Base-by-base conservation (phyloP, 805 yeast genomes). In the Pichia thaimueangensis region DNA sequence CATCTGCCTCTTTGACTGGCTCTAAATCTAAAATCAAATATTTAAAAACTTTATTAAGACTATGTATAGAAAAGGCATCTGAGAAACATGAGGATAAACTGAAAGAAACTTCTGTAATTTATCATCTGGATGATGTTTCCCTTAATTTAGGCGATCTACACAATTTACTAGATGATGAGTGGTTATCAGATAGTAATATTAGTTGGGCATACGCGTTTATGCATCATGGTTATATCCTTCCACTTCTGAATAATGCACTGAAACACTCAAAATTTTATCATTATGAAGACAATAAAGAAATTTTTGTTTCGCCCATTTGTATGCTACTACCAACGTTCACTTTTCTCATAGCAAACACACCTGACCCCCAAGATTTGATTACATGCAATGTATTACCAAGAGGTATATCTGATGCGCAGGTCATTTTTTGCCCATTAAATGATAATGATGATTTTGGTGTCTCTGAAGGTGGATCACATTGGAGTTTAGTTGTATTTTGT, bases 161-260 rank as follows among this genome's bases (percentile, higher is more conserved):
- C 35, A 79, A 75, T 50, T 58, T 84, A 13, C 63, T 68, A 39
- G 78, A 80, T 16, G 83, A 74, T 28, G 82, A 81, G 54, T 84
- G 93, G 91, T 62, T 84, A 24, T 80, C 79, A 52, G 91, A 83
- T 54, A 80, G 80, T 52, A 76, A 81, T 50, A 71, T 84, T 30
- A 65, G 82, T 0, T 74, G 82, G 42, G 60, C 80, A 16, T 84
- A 70, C 57, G 87, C 81, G 54, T 69, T 70, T 45, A 55, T 77
- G n/a, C 73, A 69, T 43, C 53, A 65, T 2, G 49, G 49, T 11
- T 61, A 58, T 35, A 43, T 58, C 5, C 34, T 50, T 9, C 64
- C 64, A 17, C 49, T 50, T 1, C 41, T 62, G 32, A 45, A 40
- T 17, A 48, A 59, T 13, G 57, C 62, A 30, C 43, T 67, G 25